These are phyloP conservation scores for Salix dunnii DNA, from an alignment of 345 rosid genomes.

Conservation along the genomic window DNA sequence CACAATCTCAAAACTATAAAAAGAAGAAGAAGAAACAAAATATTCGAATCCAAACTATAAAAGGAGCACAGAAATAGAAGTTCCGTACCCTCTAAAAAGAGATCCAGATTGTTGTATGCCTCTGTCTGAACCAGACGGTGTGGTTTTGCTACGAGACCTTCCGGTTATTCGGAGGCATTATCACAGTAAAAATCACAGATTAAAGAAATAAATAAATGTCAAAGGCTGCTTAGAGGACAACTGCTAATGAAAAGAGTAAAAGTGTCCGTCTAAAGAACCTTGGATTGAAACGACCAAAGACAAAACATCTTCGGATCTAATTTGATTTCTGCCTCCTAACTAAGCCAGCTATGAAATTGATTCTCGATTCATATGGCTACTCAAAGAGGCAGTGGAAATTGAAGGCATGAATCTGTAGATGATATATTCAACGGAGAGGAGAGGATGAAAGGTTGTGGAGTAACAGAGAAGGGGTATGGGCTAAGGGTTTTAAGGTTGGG, in stretches of 20 bases:
- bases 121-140: conserved; percentile 28
- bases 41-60: conserved; percentile 24
- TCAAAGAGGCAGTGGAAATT: conserved; percentile 17
- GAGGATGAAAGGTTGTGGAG: neutral
- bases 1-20: neutral
- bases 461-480: neutral
- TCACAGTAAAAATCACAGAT: neutral
- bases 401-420: neutral
- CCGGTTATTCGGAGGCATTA: conserved; percentile 22
- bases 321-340: conserved; percentile 34
- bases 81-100: conserved; percentile 17
- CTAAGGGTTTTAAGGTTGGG: neutral
- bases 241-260: neutral
- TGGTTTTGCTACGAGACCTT: neutral
- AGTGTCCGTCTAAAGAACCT: conserved; percentile 21
- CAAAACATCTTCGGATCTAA: neutral
- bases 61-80: conserved; percentile 9
- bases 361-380: conserved; percentile 15
- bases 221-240: conserved; percentile 27
- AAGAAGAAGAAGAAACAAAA: neutral
- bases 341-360: conserved; percentile 29
- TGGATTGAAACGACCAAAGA: neutral
- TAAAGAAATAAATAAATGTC: neutral
- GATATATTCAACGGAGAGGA: neutral
- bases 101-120: conserved; percentile 18